Base-by-base conservation (phyloP, 177 flowering plant species). In the Vitis hybrid region DNA sequence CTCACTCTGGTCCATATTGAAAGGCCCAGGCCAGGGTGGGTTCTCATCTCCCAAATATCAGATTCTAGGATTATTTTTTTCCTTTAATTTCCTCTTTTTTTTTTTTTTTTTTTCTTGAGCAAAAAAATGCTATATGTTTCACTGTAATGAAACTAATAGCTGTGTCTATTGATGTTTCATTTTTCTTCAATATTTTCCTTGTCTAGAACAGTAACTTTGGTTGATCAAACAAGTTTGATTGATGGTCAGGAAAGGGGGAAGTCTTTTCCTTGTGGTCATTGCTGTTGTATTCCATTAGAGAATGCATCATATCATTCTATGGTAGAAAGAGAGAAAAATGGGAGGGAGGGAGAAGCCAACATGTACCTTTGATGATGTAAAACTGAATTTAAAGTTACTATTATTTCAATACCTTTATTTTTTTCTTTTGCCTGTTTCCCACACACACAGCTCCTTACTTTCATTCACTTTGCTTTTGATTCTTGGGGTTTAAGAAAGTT, bases 321-420 rank as follows among this genome's bases (percentile, higher is more conserved):
- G 30, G 30, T 26, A 26, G 30, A 26, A 26, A 26, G 9, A 32
- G 60, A 14, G 49, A 14, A 15, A 21, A 54, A 52, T 48, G 17
- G 48, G 32, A 40, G 40, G 23, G 8, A 19, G 5, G 51, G 21
- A 10, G 10, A 23, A 23, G 65, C 65, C 34, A 66, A 56, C 19
- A 17, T 17, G 62, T 67, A 34, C 32, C 30, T 34, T 67, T 34
- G 10, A 56, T 67, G 62, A 30, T 67, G 62, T 55, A 55, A 56
- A 56, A 56, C 70, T 67, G 30, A 67, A 67, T 17, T 56, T 10
- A 56, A 56, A 26, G 40, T 40, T 56, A 67, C 45, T 40, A 40
- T 67, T 67, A 17, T 67, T 62, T 56, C 51, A 67, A 11, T 56
- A 40, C 52, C 19, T 67, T 67, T 56, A 30, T 67, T 56, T 54